phyloP scores from a whole-genome alignment of 306 rosid species.

The Mimosa bimucronata region DNA sequence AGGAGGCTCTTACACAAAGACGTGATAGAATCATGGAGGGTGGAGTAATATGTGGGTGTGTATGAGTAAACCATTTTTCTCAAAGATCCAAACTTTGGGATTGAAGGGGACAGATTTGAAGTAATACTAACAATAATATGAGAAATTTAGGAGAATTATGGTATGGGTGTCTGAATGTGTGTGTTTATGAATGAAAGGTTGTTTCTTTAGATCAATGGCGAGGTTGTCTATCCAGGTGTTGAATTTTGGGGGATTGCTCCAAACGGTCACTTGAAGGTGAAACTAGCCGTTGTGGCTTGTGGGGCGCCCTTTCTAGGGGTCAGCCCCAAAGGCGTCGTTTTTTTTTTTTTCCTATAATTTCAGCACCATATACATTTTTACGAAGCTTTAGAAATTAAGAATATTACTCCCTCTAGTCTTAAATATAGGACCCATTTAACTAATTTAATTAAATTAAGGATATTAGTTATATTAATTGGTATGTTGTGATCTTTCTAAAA shows the following conservation, averaged over 20 bases:
- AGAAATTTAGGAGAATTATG: constrained; percentile 12
- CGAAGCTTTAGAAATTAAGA: too few relatives aligned
- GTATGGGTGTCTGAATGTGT: constrained; percentile 6
- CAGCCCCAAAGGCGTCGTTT: background rate
- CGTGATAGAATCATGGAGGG: constrained; percentile 87
- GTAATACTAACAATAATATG: background rate
- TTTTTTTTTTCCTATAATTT: background rate
- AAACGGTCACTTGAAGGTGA: constrained; percentile 54
- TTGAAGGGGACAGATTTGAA: background rate
- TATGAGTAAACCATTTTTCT: constrained; percentile 76
- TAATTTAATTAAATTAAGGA: too few relatives aligned
- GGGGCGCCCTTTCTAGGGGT: background rate
- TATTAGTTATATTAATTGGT: too few relatives aligned
- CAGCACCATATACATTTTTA: too few relatives aligned
- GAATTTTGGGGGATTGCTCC: constrained; percentile 42
- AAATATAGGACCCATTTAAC: too few relatives aligned
- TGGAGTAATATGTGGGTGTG: constrained; percentile 86
- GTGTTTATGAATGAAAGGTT: background rate
- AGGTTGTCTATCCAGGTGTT: constrained; percentile 40
- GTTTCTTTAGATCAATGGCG: background rate
- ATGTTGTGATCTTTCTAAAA: too few relatives aligned
- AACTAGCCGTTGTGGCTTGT: constrained; percentile 63
- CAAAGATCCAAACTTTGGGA: constrained; percentile 11
- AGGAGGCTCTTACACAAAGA: constrained; percentile 78
- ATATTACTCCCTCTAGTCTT: too few relatives aligned